Base-by-base conservation (phyloP, 805 yeast genomes). In the Zygosaccharomyces pseudorouxii region DNA sequence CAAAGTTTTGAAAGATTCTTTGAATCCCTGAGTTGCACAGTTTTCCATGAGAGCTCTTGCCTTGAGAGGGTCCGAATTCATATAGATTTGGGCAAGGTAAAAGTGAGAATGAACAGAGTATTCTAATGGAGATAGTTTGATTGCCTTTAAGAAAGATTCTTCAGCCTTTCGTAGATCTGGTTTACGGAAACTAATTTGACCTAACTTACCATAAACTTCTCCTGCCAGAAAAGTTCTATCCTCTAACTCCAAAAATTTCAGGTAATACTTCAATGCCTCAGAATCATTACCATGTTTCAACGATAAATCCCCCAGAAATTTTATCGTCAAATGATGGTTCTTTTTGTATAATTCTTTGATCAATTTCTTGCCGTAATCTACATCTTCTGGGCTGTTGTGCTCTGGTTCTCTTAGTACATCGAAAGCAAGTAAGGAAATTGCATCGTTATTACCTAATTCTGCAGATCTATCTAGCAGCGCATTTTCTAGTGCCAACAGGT, bases 391-490 rank as follows among this genome's bases (percentile, higher is more conserved):
- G 19, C 42, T 47, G 8, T 47, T 41, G 8, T 42, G 35, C 2
- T 63, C 60, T 8, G 60, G 60, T 36, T 68, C 71, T 10, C 71
- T 67, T 25, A 86, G 65, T 1, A 86, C 80, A 42, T 82, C 81
- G 55, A 82, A 88, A 3, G 92, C 80, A 18, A 90, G 64, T 10
- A 86, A 70, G 0, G 92, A 73, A 19, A 89, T 78, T 0, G 97
- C 96, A 64, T 89, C 88, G 53, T 81, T 78, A 57, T 85, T 80
- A 0, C 97, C 96, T 58, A 80, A 58, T 58, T 86, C 95, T 0
- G 96, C 96, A 11, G 96, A 88, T 45, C 76, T 76, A 51, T 89
- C 95, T n/a, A 89, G 76, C 18, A 90, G 64, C 53, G 79, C 82
- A 53, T 81, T 79, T 60, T 89, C 96, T 30, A 88, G 68, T 11